Conservation (phyloP, 2,329 filamentous ascomycete species). For the Monilinia aucupariae region DNA sequence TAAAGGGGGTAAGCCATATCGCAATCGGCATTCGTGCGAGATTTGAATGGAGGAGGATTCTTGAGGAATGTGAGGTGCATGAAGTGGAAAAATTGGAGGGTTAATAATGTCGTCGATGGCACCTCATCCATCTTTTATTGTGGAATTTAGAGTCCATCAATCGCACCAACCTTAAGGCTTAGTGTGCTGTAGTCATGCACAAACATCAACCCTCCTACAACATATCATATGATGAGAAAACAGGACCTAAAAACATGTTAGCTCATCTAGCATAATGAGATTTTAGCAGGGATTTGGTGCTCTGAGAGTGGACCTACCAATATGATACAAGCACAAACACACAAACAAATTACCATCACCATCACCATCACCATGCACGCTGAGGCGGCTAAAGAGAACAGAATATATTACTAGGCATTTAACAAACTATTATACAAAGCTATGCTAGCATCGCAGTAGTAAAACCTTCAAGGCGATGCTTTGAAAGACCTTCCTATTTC, state of each 20-base stretch:
- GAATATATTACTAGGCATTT: background rate
- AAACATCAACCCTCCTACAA: too few relatives aligned
- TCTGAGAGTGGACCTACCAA: background rate
- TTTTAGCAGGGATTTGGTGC: background rate
- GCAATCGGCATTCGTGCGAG: too few relatives aligned
- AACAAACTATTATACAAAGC: background rate
- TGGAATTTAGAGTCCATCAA: too few relatives aligned
- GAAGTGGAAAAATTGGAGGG: too few relatives aligned
- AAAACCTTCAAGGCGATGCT: background rate
- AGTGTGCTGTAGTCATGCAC: too few relatives aligned
- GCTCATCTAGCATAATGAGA: background rate
- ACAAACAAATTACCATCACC: background rate
- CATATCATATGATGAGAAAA: too few relatives aligned
- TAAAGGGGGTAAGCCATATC: too few relatives aligned
- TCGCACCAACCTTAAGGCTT: too few relatives aligned
- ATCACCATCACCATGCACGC: background rate
- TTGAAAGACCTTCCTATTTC: background rate
- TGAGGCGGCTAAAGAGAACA: background rate
- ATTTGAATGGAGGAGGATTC: too few relatives aligned
- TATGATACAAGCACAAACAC: background rate
- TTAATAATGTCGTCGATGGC: too few relatives aligned
- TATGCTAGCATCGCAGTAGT: background rate
- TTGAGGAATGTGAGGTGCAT: too few relatives aligned
- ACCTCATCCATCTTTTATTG: too few relatives aligned
- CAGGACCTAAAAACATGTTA: background rate